These are phyloP conservation scores for Xerocomus minutiporus DNA, from an alignment of 1,284 basidiomycete genomes.

Conservation along the genomic window DNA sequence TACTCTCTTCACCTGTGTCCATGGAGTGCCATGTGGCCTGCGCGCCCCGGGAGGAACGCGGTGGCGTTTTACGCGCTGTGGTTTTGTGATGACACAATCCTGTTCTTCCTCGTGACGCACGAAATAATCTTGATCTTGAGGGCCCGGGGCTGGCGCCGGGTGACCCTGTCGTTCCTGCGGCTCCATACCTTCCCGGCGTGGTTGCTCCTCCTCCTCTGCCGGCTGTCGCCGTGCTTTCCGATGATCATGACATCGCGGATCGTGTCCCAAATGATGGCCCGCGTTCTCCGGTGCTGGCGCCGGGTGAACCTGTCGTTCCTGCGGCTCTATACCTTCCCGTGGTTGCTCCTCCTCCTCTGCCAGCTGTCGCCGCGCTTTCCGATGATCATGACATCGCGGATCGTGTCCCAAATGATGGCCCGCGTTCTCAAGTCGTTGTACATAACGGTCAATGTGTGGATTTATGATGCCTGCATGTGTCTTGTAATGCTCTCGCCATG, in stretches of 20 bases:
- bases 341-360: neutral
- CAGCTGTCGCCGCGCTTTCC: neutral
- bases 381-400: constrained; percentile 14
- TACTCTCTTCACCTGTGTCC: constrained; percentile 13
- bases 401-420: constrained; percentile 27
- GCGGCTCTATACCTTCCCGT: neutral
- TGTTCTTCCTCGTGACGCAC: constrained; percentile 2
- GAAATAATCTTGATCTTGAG: neutral
- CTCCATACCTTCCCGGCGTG: neutral
- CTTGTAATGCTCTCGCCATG: constrained; percentile 53
- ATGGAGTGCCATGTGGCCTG: neutral
- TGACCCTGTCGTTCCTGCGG: neutral
- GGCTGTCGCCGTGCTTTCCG: neutral
- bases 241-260: constrained; percentile 20
- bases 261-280: constrained; percentile 24
- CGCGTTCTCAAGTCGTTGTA: constrained; percentile 2
- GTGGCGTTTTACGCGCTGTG: constrained; percentile 16
- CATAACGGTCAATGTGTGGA: constrained; percentile 34
- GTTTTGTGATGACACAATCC: neutral
- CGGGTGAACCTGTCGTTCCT: neutral
- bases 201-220: neutral
- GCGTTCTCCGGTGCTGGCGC: neutral
- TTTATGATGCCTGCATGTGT: constrained; percentile 42
- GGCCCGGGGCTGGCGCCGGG: neutral
- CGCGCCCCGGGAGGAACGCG: constrained; percentile 7